These are phyloP conservation scores for Pharus latifolius DNA, from an alignment of 176 grass and related monocot species.

Conservation along the genomic window DNA sequence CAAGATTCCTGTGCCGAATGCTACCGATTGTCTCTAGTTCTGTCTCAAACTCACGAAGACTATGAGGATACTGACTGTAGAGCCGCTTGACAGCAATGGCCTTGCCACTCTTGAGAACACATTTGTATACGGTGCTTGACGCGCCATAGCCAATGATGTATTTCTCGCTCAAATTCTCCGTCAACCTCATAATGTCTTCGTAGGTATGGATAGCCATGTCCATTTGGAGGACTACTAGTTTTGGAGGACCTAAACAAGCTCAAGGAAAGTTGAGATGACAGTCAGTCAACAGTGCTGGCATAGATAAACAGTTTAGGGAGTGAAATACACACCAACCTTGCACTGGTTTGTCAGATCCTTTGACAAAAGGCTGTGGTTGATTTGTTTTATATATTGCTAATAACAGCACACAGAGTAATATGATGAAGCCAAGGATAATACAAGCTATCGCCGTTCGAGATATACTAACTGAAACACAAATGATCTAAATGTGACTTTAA, in stretches of 20 bases:
- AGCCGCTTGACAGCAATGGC: conserved; percentile 88
- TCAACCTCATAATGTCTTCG: conserved; percentile 92
- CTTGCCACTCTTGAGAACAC: conserved; percentile 73
- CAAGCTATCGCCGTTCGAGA: conserved; percentile 59
- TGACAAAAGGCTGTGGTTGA: conserved; percentile 54
- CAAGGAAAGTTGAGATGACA: conserved; percentile 6
- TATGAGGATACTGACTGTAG: conserved; percentile 84
- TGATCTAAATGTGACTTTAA: neutral
- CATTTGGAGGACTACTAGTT: conserved; percentile 90
- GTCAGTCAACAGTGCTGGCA: neutral
- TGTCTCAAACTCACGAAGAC: conserved; percentile 79
- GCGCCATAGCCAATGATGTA: conserved; percentile 96
- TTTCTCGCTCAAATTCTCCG: conserved; percentile 90
- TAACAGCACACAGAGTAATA: conserved; percentile 53
- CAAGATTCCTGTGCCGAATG: conserved; percentile 83
- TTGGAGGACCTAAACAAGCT: conserved; percentile 65
- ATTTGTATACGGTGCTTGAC: conserved; percentile 93
- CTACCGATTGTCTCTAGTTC: conserved; percentile 81
- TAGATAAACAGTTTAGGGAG: neutral
- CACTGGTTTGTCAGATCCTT: conserved; percentile 47
- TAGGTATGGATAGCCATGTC: conserved; percentile 96
- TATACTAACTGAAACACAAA: conserved; percentile 51
- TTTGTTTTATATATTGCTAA: conserved; percentile 83
- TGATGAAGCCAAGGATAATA: conserved; percentile 70
- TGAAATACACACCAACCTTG: conserved; percentile 47